Percentiles rank a stretch among this genome's conserved stretches.
Conservation (phyloP, 73 alveolate genomes). For the Paramecium octaurelia region DNA sequence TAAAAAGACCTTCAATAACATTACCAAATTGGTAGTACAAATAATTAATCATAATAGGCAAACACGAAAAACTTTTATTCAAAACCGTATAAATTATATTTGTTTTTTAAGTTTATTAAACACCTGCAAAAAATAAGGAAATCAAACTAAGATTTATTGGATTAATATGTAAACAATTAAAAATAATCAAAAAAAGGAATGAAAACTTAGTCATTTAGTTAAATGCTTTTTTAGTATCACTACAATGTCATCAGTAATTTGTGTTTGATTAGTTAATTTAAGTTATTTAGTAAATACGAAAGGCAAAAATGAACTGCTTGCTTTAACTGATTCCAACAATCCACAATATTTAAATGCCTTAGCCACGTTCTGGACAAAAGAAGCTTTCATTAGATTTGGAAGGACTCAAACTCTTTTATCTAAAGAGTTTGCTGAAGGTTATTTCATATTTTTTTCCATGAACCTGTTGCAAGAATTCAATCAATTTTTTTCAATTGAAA, state of each 20-base stretch:
- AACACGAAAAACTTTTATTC: not conserved
- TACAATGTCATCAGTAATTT: not conserved
- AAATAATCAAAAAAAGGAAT: not conserved
- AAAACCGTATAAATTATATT: not conserved
- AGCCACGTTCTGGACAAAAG: slow-evolving; percentile 59
- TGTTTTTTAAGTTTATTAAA: not conserved
- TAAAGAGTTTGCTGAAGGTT: not conserved
- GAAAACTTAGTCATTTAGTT: not conserved
- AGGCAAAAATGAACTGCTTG: slow-evolving; percentile 47
- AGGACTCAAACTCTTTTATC: slow-evolving; percentile 15
- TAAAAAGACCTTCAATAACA: not conserved
- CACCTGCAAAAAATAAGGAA: not conserved
- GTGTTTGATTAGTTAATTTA: not conserved
- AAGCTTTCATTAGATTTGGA: slow-evolving; percentile 12
- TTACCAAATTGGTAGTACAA: not conserved
- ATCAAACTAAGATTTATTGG: not conserved
- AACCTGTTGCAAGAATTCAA: not conserved
- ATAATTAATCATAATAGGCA: not conserved
- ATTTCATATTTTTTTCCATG: slow-evolving; percentile 38
- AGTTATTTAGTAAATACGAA: slow-evolving; percentile 22
- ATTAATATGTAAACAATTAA: too few relatives aligned
- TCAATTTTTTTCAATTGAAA: not conserved
- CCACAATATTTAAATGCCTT: slow-evolving; percentile 49
- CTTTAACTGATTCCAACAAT: not conserved
- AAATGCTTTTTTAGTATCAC: slow-evolving; percentile 38